Evolutionary conservation across 257 asterid genomes (phyloP), one percentile per base, ranked within the genome.

Genomic region (Jacaranda copaia): DNA sequence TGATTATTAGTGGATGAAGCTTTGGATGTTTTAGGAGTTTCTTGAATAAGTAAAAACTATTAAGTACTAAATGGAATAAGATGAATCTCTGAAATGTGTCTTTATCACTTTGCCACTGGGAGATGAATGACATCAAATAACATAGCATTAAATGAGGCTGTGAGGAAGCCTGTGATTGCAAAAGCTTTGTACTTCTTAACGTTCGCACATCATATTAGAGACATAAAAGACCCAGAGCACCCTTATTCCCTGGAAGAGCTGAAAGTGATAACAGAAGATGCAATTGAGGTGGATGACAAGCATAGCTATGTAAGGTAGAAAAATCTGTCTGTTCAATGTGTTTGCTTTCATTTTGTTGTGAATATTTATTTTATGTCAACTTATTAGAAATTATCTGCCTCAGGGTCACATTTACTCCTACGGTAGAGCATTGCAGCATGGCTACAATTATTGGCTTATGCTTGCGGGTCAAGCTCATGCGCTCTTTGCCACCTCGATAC

Each of bases 381-480:
- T 72, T 73, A 25, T n/a, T 42, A 32, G 65, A 42, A 45, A 64
- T 76, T 68, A 61, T 83, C 40, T 83, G 74, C 69, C 74, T 79
- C 87, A 93, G 98, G 92, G 89, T 95, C 72, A 91, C 99, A 67
- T 95, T 95, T 81, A 95, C 96, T 64, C 99, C 99, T 13, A 95
- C 99, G 0, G 99, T 95, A 39, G 98, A 95, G 81, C 97, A 95
- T 83, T 95, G 99, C 84, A 93, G 97, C 84, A 84, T 95, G 98
- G 97, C 93, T 5, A 87, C 98, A 56, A 86, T 89, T 40, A 95
- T 95, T 74, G 99, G 98, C 78, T 81, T 95, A 73, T 95, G 97
- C 87, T 87, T 93, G 87, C 94, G 97, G 40, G 99, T 95, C 81
- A 95, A 95, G 84, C 97, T 96, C 77, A 89, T 91, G 93, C 96